A percentile compares a stretch with the other conserved stretches of the same genome.
Conservation (phyloP, 805 yeast genomes). For the Lipomyces sp. region DNA sequence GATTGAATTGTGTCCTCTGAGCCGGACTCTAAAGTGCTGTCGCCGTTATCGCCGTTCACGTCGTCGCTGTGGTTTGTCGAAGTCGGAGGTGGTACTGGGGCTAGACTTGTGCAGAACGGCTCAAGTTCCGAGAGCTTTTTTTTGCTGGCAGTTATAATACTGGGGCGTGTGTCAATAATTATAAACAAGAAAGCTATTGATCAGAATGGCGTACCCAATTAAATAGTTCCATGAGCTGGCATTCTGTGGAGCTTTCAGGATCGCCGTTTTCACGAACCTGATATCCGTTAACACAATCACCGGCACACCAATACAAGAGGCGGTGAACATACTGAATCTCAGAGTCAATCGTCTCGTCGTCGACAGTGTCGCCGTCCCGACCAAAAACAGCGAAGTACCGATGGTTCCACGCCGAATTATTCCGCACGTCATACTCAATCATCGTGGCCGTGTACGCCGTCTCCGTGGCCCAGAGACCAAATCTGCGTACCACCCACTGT, state of each 20-base stretch:
- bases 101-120: conserved; percentile 47
- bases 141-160: neutral
- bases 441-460: conserved; percentile 48
- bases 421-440: conserved; percentile 64
- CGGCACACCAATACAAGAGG: neutral
- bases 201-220: conserved; percentile 42
- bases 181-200: neutral
- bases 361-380: conserved; percentile 18
- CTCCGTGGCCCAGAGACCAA: conserved; percentile 53
- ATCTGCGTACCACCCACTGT: conserved; percentile 71
- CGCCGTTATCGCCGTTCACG: conserved; percentile 28
- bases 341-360: conserved; percentile 18
- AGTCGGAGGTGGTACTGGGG: conserved; percentile 28
- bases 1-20: conserved; percentile 41
- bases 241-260: conserved; percentile 69
- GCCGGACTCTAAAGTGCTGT: no score
- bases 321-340: conserved; percentile 50
- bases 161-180: conserved; percentile 1
- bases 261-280: conserved; percentile 43
- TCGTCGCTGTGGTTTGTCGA: no score
- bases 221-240: conserved; percentile 85
- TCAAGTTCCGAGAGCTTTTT: conserved; percentile 43
- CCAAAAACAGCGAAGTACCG: conserved; percentile 57
- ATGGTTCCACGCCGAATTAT: conserved; percentile 93
- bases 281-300: neutral